Base-by-base conservation (phyloP, 192 early-diverging fungal genomes). In the Coemansia sp. region DNA sequence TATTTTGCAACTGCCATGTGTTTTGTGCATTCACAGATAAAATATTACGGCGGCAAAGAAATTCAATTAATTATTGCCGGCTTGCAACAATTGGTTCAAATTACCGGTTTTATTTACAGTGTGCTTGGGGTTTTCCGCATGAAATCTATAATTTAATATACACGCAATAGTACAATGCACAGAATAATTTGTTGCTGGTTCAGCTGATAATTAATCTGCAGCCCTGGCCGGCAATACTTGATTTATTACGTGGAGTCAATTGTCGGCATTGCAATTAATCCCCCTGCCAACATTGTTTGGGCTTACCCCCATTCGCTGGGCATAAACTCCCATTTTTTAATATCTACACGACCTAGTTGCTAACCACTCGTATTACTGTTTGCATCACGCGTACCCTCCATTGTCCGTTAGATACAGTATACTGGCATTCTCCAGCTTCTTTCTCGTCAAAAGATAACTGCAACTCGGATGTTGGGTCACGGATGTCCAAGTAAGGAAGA, bases 231-330 rank as follows among this genome's bases (percentile, higher is more conserved):
- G 47, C 18, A 49, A 20, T 19, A 22, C 16, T 20, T 49, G 18
- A n/a, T 49, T 49, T 19, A 49, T 49, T 49, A 18, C n/a, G 47
- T 49, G 47, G 47, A 49, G 47, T 9, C n/a, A 49, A 49, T 49
- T 18, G 47, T 49, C 47, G 18, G n/a, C 18, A 49, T 19, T 18
- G 13, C 47, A 19, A 49, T 49, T 49, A 49, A 49, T 49, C n/a
- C 47, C 47, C 20, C 4, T 20, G 18, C 47, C 16, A 16, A 19
- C n/a, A 38, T 39, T 39, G 37, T 39, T 11, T 19, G 32, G 16
- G 49, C 43, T 18, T 14, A 19, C 16, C 8, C 47, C 18, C 19
- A 49, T 49, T 49, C 18, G n/a, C 47, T 49, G 19, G 16, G 18
- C 19, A 49, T 2, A 16, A 18, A 18, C 4, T 49, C 19, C 47